Percentiles rank a stretch among this genome's conserved stretches.
Evolutionary conservation across 2,329 filamentous ascomycete genomes (phyloP).

Genomic region (Falciphora oryzae): DNA sequence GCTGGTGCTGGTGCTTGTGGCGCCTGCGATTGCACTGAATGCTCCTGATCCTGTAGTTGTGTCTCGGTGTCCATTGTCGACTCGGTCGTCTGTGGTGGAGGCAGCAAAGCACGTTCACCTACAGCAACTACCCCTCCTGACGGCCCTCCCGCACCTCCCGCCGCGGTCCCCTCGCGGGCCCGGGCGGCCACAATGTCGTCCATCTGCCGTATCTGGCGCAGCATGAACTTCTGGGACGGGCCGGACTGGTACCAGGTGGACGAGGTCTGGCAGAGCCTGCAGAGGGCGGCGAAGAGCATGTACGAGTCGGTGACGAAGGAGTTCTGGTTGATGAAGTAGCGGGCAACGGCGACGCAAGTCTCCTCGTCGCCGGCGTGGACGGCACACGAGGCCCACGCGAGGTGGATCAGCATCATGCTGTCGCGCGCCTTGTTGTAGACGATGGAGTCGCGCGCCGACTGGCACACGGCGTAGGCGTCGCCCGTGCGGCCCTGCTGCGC

Average conservation of each 20-base stretch:
- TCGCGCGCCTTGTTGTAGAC: slow-evolving; percentile 70
- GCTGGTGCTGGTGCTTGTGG: slow-evolving; percentile 16
- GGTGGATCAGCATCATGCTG: slow-evolving; percentile 65
- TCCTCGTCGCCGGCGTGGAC: slow-evolving; percentile 76
- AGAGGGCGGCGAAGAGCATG: slow-evolving; percentile 74
- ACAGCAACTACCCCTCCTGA: neutral
- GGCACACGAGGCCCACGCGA: slow-evolving; percentile 81
- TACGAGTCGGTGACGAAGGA: slow-evolving; percentile 77
- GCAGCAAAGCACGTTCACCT: neutral
- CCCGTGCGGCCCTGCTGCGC: slow-evolving; percentile 61
- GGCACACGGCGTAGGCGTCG: slow-evolving; percentile 74
- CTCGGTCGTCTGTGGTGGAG: neutral
- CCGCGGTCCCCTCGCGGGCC: neutral
- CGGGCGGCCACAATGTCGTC: slow-evolving; percentile 53
- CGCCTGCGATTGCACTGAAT: neutral
- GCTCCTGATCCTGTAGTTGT: neutral
- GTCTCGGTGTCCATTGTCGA: neutral
- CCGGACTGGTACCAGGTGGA: slow-evolving; percentile 73
- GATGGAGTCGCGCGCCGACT: slow-evolving; percentile 71
- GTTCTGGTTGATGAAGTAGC: slow-evolving; percentile 79
- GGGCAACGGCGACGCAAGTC: slow-evolving; percentile 63
- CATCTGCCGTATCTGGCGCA: slow-evolving; percentile 86
- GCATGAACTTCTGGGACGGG: slow-evolving; percentile 81
- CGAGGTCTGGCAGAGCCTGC: slow-evolving; percentile 67
- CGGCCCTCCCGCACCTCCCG: neutral